Conservation (phyloP, 345 rosid species). For the Carallia brachiata region DNA sequence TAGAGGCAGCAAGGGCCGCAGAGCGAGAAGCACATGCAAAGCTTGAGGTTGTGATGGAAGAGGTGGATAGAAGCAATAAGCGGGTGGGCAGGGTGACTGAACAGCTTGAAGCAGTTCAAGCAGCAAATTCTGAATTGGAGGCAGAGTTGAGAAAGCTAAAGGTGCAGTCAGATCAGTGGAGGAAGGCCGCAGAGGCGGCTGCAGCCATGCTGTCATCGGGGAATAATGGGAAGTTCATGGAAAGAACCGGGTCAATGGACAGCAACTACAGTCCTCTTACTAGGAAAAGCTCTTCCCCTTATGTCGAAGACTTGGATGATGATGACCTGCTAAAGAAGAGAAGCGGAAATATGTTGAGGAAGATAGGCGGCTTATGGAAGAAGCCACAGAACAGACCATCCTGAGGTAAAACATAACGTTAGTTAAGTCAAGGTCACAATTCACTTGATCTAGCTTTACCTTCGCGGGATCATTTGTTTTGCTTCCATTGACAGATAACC, state of each 20-base stretch:
- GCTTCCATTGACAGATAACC: conserved; percentile 6
- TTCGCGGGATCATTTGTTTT: not conserved
- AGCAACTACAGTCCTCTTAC: conserved; percentile 43
- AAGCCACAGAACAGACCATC: conserved; percentile 54
- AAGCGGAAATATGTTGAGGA: conserved; percentile 83
- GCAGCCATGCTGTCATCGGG: conserved; percentile 74
- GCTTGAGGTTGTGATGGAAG: conserved; percentile 60
- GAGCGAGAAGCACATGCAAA: conserved; percentile 65
- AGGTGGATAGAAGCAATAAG: conserved; percentile 54
- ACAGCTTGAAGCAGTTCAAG: conserved; percentile 59
- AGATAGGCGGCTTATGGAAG: conserved; percentile 85
- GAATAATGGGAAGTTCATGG: conserved; percentile 60
- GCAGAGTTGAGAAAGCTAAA: conserved; percentile 80
- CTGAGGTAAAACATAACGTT: not conserved
- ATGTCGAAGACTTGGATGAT: conserved; percentile 65
- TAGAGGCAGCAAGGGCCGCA: conserved; percentile 43
- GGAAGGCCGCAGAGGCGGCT: conserved; percentile 98
- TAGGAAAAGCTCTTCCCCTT: conserved; percentile 51
- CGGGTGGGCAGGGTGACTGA: conserved; percentile 57
- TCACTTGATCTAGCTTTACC: not conserved
- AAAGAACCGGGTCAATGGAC: conserved; percentile 60
- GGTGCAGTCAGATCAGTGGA: conserved; percentile 96
- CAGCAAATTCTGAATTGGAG: conserved; percentile 70
- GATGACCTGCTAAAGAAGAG: conserved; percentile 71
- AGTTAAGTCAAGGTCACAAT: not conserved